Percentiles rank a stretch among this genome's conserved stretches.
These are phyloP conservation scores for Byssochlamys sp. DNA, from an alignment of 2,329 filamentous ascomycete species.

Conservation along the genomic window DNA sequence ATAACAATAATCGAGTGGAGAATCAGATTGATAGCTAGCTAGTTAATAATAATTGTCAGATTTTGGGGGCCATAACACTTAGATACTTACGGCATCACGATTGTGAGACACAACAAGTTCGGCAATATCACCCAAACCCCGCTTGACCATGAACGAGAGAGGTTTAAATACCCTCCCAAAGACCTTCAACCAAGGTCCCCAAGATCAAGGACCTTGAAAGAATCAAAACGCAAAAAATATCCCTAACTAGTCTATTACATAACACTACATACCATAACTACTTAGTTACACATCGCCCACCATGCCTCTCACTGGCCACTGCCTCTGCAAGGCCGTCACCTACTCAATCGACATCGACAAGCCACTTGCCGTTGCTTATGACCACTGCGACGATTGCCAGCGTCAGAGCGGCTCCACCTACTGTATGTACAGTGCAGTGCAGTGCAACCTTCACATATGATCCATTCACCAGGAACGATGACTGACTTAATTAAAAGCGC, in stretches of 20 bases:
- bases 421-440: conserved; percentile 24
- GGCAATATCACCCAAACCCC: not conserved
- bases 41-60: not conserved
- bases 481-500: conserved; percentile 33
- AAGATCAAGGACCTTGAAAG: conserved; percentile 19
- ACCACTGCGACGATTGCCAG: conserved; percentile 66
- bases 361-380: conserved; percentile 47
- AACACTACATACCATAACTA: no score
- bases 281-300: conserved; percentile 17
- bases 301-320: conserved; percentile 61
- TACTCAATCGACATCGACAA: conserved; percentile 49
- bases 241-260: no score
- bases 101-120: no score
- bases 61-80: not conserved
- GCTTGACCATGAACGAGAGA: not conserved
- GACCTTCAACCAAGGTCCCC: conserved; percentile 14
- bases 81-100: no score
- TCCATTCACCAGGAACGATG: not conserved
- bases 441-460: no score
- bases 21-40: no score
- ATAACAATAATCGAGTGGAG: not conserved
- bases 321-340: conserved; percentile 61
- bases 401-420: conserved; percentile 61
- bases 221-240: not conserved
- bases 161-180: conserved; percentile 15